Percentiles rank a stretch among this genome's conserved stretches.
phyloP scores from a whole-genome alignment of 768 basidiomycete species.

The Tulasnella sp. region DNA sequence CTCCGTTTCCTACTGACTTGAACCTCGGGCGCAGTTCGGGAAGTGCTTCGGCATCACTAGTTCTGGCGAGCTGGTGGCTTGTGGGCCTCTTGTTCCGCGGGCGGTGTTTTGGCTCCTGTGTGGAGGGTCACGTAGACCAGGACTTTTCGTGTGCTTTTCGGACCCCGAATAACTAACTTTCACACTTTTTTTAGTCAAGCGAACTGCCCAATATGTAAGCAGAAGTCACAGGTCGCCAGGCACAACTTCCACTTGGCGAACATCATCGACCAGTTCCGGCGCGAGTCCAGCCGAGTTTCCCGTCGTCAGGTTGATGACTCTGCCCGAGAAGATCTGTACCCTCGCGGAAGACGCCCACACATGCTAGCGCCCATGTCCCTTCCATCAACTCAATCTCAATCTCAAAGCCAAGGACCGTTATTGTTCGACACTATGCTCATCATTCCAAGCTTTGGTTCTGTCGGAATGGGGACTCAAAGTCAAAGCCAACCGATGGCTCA shows the following conservation, averaged over 20 bases:
- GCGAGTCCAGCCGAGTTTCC: background rate
- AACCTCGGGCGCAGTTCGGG: background rate
- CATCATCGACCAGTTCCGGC: conserved; percentile 24
- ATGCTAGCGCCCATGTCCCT: conserved; percentile 2
- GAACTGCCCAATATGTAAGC: conserved; percentile 24
- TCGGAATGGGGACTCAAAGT: conserved; percentile 16
- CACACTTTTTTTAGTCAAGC: conserved; percentile 7
- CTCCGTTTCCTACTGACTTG: background rate
- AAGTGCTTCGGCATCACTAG: background rate
- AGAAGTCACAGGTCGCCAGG: conserved; percentile 1
- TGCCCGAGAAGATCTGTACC: conserved; percentile 23
- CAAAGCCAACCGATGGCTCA: conserved; percentile 4
- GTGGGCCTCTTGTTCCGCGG: background rate
- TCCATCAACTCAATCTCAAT: conserved; percentile 18
- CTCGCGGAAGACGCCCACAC: conserved; percentile 15
- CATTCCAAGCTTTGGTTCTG: background rate
- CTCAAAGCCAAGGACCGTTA: conserved; percentile 11
- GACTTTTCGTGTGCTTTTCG: background rate
- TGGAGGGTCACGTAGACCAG: background rate
- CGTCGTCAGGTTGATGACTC: background rate
- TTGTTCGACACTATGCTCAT: conserved; percentile 9
- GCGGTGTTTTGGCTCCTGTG: background rate
- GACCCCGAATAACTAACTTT: background rate
- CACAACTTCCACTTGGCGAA: conserved; percentile 21
- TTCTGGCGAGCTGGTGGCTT: background rate